These are phyloP conservation scores for Saccharomycopsis fodiens DNA, from an alignment of 805 yeast species.

Conservation along the genomic window DNA sequence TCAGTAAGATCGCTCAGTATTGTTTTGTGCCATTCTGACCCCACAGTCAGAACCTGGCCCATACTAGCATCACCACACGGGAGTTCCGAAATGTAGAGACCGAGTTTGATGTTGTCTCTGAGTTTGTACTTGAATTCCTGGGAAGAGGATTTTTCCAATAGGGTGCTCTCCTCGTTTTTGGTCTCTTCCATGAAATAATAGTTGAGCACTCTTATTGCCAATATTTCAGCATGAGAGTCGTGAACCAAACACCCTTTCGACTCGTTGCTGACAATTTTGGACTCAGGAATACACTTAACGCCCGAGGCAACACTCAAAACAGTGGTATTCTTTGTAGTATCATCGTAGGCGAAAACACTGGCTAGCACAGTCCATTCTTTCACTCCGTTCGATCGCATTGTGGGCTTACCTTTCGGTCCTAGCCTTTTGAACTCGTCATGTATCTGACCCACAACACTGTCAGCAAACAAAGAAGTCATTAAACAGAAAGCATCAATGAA, in stretches of 20 bases:
- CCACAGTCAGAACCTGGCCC: constrained; percentile 28
- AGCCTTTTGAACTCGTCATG: constrained; percentile 38
- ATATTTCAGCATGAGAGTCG: constrained; percentile 86
- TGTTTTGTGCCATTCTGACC: no score
- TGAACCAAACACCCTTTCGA: constrained; percentile 62
- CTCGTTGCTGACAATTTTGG: constrained; percentile 28
- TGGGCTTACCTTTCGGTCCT: constrained; percentile 52
- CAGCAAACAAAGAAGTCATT: no score
- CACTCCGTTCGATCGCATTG: constrained; percentile 50
- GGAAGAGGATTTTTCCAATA: neutral
- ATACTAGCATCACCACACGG: constrained; percentile 93
- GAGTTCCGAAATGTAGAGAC: constrained; percentile 60
- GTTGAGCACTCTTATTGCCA: constrained; percentile 67
- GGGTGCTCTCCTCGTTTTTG: neutral
- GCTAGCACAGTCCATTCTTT: constrained; percentile 83
- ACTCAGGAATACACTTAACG: constrained; percentile 66
- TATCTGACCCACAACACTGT: neutral
- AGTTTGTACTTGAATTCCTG: constrained; percentile 25
- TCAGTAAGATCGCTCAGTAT: no score
- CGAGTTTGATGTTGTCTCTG: constrained; percentile 36
- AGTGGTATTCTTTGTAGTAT: constrained; percentile 14
- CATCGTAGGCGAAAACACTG: constrained; percentile 45
- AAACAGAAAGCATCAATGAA: no score
- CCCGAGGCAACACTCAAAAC: constrained; percentile 64
- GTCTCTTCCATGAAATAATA: constrained; percentile 46